phyloP scores from a whole-genome alignment of 1,284 basidiomycete species.

The Gomphus bonarii region DNA sequence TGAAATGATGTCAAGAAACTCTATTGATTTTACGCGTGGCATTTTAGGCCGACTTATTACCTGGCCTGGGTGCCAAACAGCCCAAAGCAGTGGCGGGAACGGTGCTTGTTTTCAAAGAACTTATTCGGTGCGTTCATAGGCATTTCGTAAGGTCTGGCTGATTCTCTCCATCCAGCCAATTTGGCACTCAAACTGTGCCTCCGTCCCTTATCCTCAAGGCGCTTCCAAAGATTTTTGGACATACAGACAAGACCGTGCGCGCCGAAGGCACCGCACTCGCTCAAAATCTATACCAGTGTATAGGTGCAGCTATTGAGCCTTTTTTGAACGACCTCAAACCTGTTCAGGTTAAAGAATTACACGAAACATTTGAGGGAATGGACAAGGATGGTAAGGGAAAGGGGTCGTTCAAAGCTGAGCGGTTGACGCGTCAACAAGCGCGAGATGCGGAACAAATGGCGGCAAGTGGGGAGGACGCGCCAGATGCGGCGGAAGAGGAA shows the following conservation, averaged over 20 bases:
- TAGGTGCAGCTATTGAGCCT: constrained; percentile 82
- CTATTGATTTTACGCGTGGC: constrained; percentile 11
- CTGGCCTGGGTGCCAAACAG: constrained; percentile 84
- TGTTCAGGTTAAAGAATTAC: constrained; percentile 95
- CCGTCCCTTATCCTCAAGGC: constrained; percentile 76
- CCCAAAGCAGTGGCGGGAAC: constrained; percentile 88
- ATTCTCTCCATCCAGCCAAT: constrained; percentile 47
- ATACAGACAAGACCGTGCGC: constrained; percentile 93
- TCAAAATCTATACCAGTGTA: constrained; percentile 76
- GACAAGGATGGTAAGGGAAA: constrained; percentile 79
- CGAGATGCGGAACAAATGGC: constrained; percentile 57
- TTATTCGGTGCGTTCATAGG: constrained; percentile 40
- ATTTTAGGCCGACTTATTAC: constrained; percentile 68
- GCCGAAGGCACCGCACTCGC: constrained; percentile 81
- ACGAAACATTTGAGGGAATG: constrained; percentile 80
- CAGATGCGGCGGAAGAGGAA: constrained; percentile 30
- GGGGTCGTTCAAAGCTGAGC: constrained; percentile 68
- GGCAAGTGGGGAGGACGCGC: constrained; percentile 30
- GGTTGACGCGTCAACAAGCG: constrained; percentile 72
- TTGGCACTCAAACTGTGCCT: constrained; percentile 73
- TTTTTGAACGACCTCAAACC: constrained; percentile 92
- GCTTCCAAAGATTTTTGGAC: constrained; percentile 89
- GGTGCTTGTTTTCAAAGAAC: constrained; percentile 73
- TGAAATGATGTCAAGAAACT: not conserved
- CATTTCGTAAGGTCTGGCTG: constrained; percentile 4